These are phyloP conservation scores for Ilyonectria sp. DNA, from an alignment of 2,329 filamentous ascomycete species.

Conservation along the genomic window DNA sequence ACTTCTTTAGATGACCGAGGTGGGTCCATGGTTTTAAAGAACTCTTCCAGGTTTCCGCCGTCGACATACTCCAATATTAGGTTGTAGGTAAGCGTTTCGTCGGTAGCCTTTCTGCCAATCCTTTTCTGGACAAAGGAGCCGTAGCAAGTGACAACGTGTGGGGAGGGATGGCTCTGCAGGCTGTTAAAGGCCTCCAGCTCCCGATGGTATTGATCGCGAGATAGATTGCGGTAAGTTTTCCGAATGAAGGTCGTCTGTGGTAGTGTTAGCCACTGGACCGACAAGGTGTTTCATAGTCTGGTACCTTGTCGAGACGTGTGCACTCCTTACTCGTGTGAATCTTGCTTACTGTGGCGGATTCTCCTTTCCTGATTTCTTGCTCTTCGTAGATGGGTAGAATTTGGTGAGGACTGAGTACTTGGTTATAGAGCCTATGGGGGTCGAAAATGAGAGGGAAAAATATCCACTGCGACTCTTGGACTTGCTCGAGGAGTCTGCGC, in stretches of 20 bases:
- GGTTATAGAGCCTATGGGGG: not conserved
- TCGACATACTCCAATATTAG: conserved; percentile 25
- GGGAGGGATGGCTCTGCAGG: conserved; percentile 1
- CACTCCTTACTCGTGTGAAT: conserved; percentile 1
- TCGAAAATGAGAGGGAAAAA: conserved; percentile 19
- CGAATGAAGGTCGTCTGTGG: conserved; percentile 5
- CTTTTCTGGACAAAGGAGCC: conserved; percentile 21
- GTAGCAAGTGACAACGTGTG: conserved; percentile 19
- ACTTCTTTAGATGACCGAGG: not conserved
- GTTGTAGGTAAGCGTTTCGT: conserved; percentile 16
- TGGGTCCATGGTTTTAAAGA: not conserved
- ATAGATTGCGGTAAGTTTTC: conserved; percentile 13
- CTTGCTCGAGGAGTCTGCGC: not conserved
- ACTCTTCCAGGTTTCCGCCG: conserved; percentile 15
- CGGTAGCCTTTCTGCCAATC: not conserved
- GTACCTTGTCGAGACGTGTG: not conserved
- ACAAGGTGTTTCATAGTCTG: not conserved
- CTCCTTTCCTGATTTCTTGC: not conserved
- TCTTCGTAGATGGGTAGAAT: conserved; percentile 17
- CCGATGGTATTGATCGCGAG: conserved; percentile 16
- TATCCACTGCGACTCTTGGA: conserved; percentile 13
- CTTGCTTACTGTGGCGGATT: conserved; percentile 1
- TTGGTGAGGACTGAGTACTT: not conserved
- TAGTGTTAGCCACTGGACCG: not conserved
- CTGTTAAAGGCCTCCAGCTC: conserved; percentile 17